phyloP scores from a whole-genome alignment of 2,329 filamentous ascomycete genomes.

The Dothistroma pini region DNA sequence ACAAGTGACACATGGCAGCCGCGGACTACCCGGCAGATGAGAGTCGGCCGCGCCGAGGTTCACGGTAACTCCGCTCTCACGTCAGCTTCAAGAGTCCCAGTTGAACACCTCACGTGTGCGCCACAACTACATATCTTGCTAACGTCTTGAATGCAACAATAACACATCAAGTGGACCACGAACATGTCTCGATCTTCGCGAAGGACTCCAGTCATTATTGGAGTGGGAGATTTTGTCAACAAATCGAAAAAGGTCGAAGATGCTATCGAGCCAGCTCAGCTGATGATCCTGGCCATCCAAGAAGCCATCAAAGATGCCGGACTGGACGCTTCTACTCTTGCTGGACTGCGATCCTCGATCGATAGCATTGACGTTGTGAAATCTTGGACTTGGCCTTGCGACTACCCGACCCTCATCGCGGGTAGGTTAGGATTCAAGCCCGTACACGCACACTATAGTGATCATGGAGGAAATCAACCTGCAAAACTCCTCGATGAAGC shows the following conservation, averaged over 20 bases:
- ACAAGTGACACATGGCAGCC: constrained; percentile 11
- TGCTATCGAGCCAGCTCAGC: constrained; percentile 56
- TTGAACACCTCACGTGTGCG: not conserved
- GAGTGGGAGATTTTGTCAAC: constrained; percentile 61
- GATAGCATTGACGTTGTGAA: constrained; percentile 59
- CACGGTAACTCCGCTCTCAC: not conserved
- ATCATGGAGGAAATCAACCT: constrained; percentile 63
- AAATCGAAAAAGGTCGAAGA: constrained; percentile 49
- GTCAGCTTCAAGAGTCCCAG: not conserved
- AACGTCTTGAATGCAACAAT: not conserved
- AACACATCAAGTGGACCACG: not conserved
- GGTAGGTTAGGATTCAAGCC: constrained; percentile 48
- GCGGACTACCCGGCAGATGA: not conserved
- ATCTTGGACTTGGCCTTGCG: constrained; percentile 65
- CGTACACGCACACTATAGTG: constrained; percentile 49
- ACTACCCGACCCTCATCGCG: constrained; percentile 54
- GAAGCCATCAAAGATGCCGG: constrained; percentile 51
- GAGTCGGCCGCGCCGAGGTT: not conserved
- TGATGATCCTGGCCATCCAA: constrained; percentile 57
- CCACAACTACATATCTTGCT: not conserved
- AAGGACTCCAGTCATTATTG: constrained; percentile 55
- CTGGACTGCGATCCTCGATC: constrained; percentile 44
- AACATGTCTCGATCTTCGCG: constrained; percentile 14
- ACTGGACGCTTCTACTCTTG: constrained; percentile 26
- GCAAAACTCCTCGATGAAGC: constrained; percentile 62